These are phyloP conservation scores for Purpureocillium takamizusanense DNA, from an alignment of 2,329 filamentous ascomycete species.

Conservation along the genomic window DNA sequence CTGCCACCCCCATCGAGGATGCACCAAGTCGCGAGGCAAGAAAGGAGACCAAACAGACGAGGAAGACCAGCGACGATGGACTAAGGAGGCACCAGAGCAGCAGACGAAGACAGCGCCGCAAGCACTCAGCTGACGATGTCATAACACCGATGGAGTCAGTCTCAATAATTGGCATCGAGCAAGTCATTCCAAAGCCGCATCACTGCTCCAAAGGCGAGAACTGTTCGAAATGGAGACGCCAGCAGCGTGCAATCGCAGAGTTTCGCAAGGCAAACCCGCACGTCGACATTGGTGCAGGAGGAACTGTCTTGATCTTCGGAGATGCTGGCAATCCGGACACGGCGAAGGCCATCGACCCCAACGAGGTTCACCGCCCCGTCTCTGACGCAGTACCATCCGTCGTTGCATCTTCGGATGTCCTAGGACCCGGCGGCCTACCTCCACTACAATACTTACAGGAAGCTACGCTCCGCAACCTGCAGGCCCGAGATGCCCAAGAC, in stretches of 20 bases:
- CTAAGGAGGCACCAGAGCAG: constrained; percentile 29
- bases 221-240: constrained; percentile 73
- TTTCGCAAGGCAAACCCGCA: constrained; percentile 69
- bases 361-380: constrained; percentile 50
- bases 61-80: constrained; percentile 25
- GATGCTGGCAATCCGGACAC: constrained; percentile 71
- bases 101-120: constrained; percentile 28
- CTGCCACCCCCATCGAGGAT: constrained; percentile 54
- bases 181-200: constrained; percentile 77
- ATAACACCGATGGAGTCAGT: constrained; percentile 74
- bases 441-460: constrained; percentile 65
- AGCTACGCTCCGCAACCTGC: constrained; percentile 59
- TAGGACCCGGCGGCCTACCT: constrained; percentile 59
- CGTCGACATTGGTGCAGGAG: constrained; percentile 42
- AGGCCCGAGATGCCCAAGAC: constrained; percentile 75
- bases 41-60: constrained; percentile 36
- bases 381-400: constrained; percentile 74
- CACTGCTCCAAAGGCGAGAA: constrained; percentile 78
- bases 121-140: constrained; percentile 45
- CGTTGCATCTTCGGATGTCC: constrained; percentile 82
- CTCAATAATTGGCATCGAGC: constrained; percentile 87
- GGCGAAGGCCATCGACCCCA: constrained; percentile 46
- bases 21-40: constrained; percentile 41
- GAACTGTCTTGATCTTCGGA: constrained; percentile 67
- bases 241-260: constrained; percentile 66